phyloP scores from a whole-genome alignment of 2,329 filamentous ascomycete species.

The Ilyonectria robusta region DNA sequence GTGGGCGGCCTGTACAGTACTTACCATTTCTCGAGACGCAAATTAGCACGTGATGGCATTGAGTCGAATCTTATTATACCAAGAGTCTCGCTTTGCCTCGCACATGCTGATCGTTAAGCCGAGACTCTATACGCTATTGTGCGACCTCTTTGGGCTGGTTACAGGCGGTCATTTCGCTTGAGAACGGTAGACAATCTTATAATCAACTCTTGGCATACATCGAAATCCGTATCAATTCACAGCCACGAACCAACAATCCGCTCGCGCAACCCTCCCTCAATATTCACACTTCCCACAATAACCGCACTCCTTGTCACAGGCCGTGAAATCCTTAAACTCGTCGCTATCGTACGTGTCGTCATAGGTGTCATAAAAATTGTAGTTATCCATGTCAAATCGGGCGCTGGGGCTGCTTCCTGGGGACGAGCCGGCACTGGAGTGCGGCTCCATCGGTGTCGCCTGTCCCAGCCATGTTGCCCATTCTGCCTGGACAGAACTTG shows the following conservation, averaged over 20 bases:
- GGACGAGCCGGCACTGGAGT: background rate
- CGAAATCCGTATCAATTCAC: background rate
- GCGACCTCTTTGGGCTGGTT: background rate
- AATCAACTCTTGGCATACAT: background rate
- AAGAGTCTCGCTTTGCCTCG: background rate
- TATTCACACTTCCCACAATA: slow-evolving; percentile 48
- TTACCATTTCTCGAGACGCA: background rate
- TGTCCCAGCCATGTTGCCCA: slow-evolving; percentile 46
- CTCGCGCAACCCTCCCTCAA: slow-evolving; percentile 6
- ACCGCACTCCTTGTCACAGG: slow-evolving; percentile 48
- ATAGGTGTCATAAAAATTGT: background rate
- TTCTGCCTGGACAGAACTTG: slow-evolving; percentile 35
- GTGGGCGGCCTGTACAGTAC: background rate
- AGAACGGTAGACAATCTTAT: background rate
- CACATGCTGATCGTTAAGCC: background rate
- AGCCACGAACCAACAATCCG: background rate
- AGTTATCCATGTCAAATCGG: background rate
- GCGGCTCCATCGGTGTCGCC: background rate
- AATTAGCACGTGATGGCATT: background rate
- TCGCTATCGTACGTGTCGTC: slow-evolving; percentile 1
- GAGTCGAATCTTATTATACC: background rate
- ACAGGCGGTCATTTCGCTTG: background rate
- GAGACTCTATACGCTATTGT: background rate
- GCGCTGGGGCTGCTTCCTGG: background rate
- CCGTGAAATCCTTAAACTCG: slow-evolving; percentile 40